Conservation (phyloP, 2,329 filamentous ascomycete species). For the Aureobasidium sp. region DNA sequence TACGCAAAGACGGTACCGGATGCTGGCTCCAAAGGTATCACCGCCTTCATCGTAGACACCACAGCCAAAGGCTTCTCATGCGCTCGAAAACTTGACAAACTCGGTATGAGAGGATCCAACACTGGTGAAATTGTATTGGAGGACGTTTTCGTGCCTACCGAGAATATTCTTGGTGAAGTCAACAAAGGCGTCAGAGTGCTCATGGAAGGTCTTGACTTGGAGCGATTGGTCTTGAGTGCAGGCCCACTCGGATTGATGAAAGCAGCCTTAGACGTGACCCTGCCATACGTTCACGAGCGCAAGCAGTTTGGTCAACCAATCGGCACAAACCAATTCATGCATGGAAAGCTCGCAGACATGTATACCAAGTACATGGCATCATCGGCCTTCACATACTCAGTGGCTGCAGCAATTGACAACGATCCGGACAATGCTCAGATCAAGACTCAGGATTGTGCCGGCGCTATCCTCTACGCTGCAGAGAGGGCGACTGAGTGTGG, state of each 20-base stretch:
- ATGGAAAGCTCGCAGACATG: slow-evolving; percentile 93
- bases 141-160: slow-evolving; percentile 75
- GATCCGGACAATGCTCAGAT: slow-evolving; percentile 40
- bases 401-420: slow-evolving; percentile 73
- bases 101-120: slow-evolving; percentile 95
- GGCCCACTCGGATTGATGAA: slow-evolving; percentile 94
- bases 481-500: slow-evolving; percentile 82
- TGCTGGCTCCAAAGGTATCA: slow-evolving; percentile 80
- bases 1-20: slow-evolving; percentile 89
- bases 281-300: slow-evolving; percentile 83
- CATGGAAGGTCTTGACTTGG: slow-evolving; percentile 93
- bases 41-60: slow-evolving; percentile 81
- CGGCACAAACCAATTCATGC: slow-evolving; percentile 85
- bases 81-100: slow-evolving; percentile 87
- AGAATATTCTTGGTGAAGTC: slow-evolving; percentile 70
- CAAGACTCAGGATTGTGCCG: slow-evolving; percentile 85
- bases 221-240: slow-evolving; percentile 82
- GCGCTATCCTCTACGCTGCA: slow-evolving; percentile 85
- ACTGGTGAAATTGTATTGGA: slow-evolving; percentile 92
- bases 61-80: slow-evolving; percentile 70
- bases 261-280: slow-evolving; percentile 71
- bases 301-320: slow-evolving; percentile 84
- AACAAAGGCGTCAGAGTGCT: slow-evolving; percentile 82
- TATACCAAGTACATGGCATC: slow-evolving; percentile 85
- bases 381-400: slow-evolving; percentile 78